Conservation (phyloP, 2,329 filamentous ascomycete genomes). For the Phialemonium atrogriseum region DNA sequence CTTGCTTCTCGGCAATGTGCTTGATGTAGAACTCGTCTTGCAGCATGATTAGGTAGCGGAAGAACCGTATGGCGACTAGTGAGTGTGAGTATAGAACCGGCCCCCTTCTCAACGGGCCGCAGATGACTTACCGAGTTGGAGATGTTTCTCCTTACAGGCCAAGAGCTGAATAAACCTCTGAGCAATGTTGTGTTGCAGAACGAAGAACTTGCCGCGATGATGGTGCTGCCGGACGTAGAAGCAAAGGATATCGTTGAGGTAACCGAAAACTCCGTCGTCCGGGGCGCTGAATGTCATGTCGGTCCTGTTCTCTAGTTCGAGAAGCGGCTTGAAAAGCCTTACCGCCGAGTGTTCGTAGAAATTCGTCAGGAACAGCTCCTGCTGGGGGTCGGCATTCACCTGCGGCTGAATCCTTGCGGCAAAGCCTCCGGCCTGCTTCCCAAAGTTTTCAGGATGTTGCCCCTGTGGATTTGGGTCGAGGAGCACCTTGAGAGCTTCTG, state of each 20-base stretch:
- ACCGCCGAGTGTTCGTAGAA: slow-evolving; percentile 86
- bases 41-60: slow-evolving; percentile 75
- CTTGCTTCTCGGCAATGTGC: slow-evolving; percentile 71
- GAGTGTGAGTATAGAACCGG: neutral
- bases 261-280: slow-evolving; percentile 82
- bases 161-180: slow-evolving; percentile 77
- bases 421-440: slow-evolving; percentile 30
- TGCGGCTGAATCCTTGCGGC: slow-evolving; percentile 48
- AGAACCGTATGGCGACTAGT: slow-evolving; percentile 82
- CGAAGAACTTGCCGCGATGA: slow-evolving; percentile 79
- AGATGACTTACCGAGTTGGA: slow-evolving; percentile 76
- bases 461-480: slow-evolving; percentile 59
- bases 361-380: slow-evolving; percentile 74
- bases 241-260: slow-evolving; percentile 85
- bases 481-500: slow-evolving; percentile 89
- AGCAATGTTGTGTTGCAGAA: slow-evolving; percentile 70
- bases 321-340: slow-evolving; percentile 78
- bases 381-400: slow-evolving; percentile 56
- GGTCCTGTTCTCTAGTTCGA: slow-evolving; percentile 63
- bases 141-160: slow-evolving; percentile 76
- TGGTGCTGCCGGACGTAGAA: slow-evolving; percentile 90
- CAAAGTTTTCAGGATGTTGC: slow-evolving; percentile 48
- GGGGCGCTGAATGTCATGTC: slow-evolving; percentile 69
- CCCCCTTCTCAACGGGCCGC: too few relatives aligned
- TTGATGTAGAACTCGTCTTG: slow-evolving; percentile 89